phyloP scores from a whole-genome alignment of 2,329 filamentous ascomycete genomes.

The Colletotrichum abscissum region DNA sequence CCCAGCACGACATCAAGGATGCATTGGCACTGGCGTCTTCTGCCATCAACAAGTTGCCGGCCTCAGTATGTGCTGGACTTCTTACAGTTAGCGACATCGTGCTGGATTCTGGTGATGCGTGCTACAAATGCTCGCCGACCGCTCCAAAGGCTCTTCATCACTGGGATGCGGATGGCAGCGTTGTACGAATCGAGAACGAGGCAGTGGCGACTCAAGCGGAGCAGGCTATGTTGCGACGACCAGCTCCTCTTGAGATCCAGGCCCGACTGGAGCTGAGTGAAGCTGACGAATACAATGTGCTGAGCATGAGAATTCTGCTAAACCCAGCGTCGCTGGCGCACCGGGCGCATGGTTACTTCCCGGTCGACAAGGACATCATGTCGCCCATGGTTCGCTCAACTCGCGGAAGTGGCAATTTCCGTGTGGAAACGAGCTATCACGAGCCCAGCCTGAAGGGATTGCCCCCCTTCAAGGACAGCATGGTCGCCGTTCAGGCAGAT shows the following conservation, averaged over 20 bases:
- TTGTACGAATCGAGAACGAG: conserved; percentile 13
- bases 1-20: conserved; percentile 17
- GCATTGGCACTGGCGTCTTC: conserved; percentile 14
- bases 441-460: conserved; percentile 33
- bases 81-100: neutral
- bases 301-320: conserved; percentile 30
- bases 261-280: neutral
- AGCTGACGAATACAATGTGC: neutral
- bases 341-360: conserved; percentile 34
- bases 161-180: conserved; percentile 18
- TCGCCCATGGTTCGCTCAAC: conserved; percentile 3
- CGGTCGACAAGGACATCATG: neutral
- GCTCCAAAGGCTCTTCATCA: neutral
- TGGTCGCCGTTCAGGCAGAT: conserved; percentile 36
- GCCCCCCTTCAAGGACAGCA: conserved; percentile 42
- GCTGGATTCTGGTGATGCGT: neutral
- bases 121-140: neutral
- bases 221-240: neutral
- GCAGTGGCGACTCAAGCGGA: neutral
- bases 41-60: conserved; percentile 27
- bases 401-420: neutral
- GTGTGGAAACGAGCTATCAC: conserved; percentile 1
- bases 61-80: neutral
- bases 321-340: conserved; percentile 36
- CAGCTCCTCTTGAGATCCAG: neutral